Evolutionary conservation across 768 basidiomycete genomes (phyloP).

Genomic region (Hypholoma fasciculare): DNA sequence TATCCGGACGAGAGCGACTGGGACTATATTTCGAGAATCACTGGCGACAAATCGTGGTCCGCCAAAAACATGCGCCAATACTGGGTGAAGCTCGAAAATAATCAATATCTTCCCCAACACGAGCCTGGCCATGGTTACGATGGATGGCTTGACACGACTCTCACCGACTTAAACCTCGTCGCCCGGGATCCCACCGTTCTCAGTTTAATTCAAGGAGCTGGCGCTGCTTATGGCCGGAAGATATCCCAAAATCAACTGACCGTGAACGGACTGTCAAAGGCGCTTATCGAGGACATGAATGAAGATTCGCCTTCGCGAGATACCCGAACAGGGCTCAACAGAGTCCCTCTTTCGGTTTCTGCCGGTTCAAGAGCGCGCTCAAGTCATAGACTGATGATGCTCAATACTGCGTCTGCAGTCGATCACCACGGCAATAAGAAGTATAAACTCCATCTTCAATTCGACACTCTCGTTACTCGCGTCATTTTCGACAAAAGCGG

Average conservation of each 20-base stretch:
- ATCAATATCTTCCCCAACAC: slow-evolving; percentile 1
- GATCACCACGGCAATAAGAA: background rate
- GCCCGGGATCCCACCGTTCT: slow-evolving; percentile 2
- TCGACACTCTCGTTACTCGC: slow-evolving; percentile 3
- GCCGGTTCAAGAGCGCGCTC: slow-evolving; percentile 1
- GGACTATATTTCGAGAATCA: slow-evolving; percentile 1
- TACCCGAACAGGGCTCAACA: background rate
- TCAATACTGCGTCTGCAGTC: background rate
- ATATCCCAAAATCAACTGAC: background rate
- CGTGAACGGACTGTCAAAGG: background rate
- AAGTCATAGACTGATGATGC: background rate
- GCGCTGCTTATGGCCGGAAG: background rate
- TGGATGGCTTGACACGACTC: slow-evolving; percentile 6
- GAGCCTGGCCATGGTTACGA: slow-evolving; percentile 1
- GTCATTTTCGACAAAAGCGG: slow-evolving; percentile 1
- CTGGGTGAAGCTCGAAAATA: slow-evolving; percentile 5
- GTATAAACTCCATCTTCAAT: background rate
- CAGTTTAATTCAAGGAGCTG: slow-evolving; percentile 5
- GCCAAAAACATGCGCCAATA: slow-evolving; percentile 4
- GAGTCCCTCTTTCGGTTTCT: slow-evolving; percentile 5
- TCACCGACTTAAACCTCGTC: background rate
- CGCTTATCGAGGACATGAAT: background rate
- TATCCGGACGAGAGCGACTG: slow-evolving; percentile 5
- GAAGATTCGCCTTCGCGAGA: slow-evolving; percentile 1
- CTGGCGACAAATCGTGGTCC: slow-evolving; percentile 5